phyloP scores from a whole-genome alignment of 768 basidiomycete genomes.

The Boletales sp. region DNA sequence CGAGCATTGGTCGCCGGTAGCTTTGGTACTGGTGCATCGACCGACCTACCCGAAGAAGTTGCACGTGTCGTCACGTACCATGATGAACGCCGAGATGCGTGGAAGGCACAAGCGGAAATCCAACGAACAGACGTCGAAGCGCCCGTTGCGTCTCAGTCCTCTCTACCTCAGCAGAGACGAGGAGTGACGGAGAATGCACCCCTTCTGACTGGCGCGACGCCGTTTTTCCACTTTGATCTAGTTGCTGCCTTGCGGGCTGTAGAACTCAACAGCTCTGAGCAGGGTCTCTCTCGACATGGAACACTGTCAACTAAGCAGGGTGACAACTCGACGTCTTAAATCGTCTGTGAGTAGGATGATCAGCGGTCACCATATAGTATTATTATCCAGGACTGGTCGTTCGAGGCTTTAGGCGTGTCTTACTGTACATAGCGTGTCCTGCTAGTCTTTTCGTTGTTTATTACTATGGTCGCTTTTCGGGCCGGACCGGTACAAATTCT shows the following conservation, averaged over 20 bases:
- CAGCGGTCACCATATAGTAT: no score
- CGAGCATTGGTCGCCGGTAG: conserved; percentile 87
- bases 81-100: conserved; percentile 36
- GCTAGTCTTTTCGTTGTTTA: no score
- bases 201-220: conserved; percentile 54
- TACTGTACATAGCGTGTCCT: no score
- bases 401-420: no score
- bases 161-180: background rate
- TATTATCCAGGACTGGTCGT: no score
- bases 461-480: no score
- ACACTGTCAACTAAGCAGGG: conserved; percentile 7
- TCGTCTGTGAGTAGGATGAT: no score
- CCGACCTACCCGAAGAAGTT: conserved; percentile 53
- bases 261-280: conserved; percentile 37
- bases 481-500: no score
- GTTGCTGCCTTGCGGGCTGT: conserved; percentile 66
- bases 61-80: conserved; percentile 72
- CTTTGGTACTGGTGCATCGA: conserved; percentile 70
- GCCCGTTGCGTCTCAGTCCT: conserved; percentile 21
- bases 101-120: conserved; percentile 3
- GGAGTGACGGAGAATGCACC: conserved; percentile 18
- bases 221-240: conserved; percentile 92
- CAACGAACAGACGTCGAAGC: conserved; percentile 31
- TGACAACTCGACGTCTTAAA: background rate
- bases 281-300: conserved; percentile 2